Evolutionary conservation across 2,329 filamentous ascomycete species (phyloP), one percentile per base, ranked within the genome.

Genomic region (Decorospora gaudefroyi): DNA sequence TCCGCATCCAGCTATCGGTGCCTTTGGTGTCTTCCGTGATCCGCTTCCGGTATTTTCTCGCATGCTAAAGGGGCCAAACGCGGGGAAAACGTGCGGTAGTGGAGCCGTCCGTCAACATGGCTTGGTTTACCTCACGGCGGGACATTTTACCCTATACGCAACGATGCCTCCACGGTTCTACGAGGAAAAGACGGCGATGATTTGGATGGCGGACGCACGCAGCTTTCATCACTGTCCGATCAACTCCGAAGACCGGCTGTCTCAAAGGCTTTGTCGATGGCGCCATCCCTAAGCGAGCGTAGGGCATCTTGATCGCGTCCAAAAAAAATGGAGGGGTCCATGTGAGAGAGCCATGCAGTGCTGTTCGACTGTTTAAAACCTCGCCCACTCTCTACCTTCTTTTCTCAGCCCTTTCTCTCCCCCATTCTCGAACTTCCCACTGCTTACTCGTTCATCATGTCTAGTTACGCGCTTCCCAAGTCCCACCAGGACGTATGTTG

Each of bases 401-500:
- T 28, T 28, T 42, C 28, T 38, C 28, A 26, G 35, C 25, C 42
- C 32, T 12, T 37, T 33, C 26, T 41, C 32, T 33, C 11, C 21
- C 22, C 19, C 15, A 15, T 33, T 32, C 32, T 33, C 27, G 40
- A 25, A 21, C 19, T 8, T 29, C 17, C 13, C 9, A 25, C 23
- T 27, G 10, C 22, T 19, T 47, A 53, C 57, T 54, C 52, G 31
- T 19, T 18, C 48, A 59, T 19, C 40, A 71, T 71, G 68, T 62
- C 69, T 49, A 73, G 72, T 65, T 86, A 87, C 76, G 83, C 84
- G 62, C 78, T 87, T 42, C 78, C 84, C 51, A 73, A 82, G 71
- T 76, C 81, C 69, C 84, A 87, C 76, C 76, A 81, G 74, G 82
- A 85, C 65, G 82, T 84, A 70, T 69, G 79, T 47, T 40, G 74